Base-by-base conservation (phyloP, 495 filamentous ascomycete species). In the Podospora tetraspora region DNA sequence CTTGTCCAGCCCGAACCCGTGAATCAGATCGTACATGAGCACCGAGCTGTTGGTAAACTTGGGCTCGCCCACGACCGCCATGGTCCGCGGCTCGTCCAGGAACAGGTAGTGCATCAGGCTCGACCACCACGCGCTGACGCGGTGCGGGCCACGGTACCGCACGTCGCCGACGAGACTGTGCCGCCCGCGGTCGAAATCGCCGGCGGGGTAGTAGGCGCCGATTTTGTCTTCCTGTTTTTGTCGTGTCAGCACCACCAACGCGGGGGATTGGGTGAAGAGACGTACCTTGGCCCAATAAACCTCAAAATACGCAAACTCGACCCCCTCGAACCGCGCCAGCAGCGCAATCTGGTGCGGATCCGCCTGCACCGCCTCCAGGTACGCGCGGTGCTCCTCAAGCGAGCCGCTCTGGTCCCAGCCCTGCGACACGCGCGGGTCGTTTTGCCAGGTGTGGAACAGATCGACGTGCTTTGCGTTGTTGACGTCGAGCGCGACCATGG, bases 331-430 rank as follows among this genome's bases (percentile, higher is more conserved):
- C 1, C 83, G 78, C 0, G 85, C 89, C 68, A 91, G 81, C 66
- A 91, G 74, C 58, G 85, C 84, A 9, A 90, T 76, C 59, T 86
- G 83, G 70, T 90, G 88, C 3, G 86, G 86, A 66, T 91, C 88
- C 27, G 83, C 82, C 69, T 89, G 84, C 61, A 87, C 79, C 57
- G 80, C 79, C 13, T 82, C 78, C 21, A 91, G 78, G 72, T 91
- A 91, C 73, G 84, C 82, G 70, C 83, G 77, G 72, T 90, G 88
- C 72, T 90, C 82, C 11, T 88, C 86, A 16, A 88, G 75, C 9
- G 86, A 86, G 22, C 88, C 88, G 10, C 85, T 87, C 77, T 88
- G 85, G 66, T 89, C 88, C 88, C 88, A 91, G 7, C 88, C 88
- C 72, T 86, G 83, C 12, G 87, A 87, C 5, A 91, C 88, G 34